Evolutionary conservation across 2,329 filamentous ascomycete genomes (phyloP).

Genomic region (Fusarium nygamai): DNA sequence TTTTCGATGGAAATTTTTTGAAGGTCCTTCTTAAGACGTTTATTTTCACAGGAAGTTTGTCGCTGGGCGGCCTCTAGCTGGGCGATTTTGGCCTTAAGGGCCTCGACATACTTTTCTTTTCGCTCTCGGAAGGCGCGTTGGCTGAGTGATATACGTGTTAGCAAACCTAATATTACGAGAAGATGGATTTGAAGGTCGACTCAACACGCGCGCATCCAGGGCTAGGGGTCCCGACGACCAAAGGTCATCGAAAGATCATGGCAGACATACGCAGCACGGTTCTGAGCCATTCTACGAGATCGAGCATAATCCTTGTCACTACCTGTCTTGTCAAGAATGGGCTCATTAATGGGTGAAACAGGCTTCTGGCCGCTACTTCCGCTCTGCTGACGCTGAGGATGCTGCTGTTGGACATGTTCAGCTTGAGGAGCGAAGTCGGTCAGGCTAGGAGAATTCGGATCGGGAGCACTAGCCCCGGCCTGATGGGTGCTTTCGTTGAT

Average conservation of each 20-base stretch:
- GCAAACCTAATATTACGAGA: not conserved
- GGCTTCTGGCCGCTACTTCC: not conserved
- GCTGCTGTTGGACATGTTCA: not conserved
- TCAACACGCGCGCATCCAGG: not conserved
- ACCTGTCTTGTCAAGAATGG: not conserved
- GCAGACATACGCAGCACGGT: not conserved
- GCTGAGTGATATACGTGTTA: not conserved
- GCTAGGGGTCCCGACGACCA: not conserved
- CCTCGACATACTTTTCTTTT: not conserved
- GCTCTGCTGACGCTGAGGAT: not conserved
- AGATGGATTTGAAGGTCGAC: not conserved
- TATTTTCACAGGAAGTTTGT: not conserved
- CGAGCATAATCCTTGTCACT: not conserved
- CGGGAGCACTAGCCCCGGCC: not conserved
- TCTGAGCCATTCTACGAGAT: not conserved
- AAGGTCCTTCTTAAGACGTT: not conserved
- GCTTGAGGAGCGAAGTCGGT: not conserved
- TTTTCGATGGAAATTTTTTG: not conserved
- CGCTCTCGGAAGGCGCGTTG: not conserved
- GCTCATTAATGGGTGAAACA: not conserved
- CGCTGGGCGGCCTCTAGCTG: not conserved
- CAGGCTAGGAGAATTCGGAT: not conserved
- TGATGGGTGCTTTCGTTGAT: not conserved
- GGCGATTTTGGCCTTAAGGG: not conserved
- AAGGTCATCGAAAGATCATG: not conserved